Conservation (phyloP, 1,284 basidiomycete genomes). For the Tilletia setariae region DNA sequence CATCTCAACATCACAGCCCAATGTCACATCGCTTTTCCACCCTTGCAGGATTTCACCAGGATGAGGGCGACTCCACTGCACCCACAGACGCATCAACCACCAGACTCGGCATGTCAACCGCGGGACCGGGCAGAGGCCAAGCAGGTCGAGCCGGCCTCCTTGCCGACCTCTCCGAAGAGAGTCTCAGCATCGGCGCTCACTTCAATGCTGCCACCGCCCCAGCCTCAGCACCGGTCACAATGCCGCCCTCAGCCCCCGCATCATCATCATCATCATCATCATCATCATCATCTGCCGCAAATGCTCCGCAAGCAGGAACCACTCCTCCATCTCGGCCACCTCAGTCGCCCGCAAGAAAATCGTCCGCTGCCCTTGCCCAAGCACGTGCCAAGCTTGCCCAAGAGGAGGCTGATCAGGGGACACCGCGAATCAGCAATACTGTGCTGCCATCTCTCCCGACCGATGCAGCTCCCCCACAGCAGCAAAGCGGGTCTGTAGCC, state of each 20-base stretch:
- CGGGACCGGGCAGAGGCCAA: slow-evolving; percentile 18
- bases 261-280: slow-evolving; percentile 13
- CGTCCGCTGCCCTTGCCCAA: background rate
- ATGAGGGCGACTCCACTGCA: slow-evolving; percentile 25
- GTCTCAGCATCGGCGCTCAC: slow-evolving; percentile 28
- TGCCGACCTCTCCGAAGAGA: slow-evolving; percentile 29
- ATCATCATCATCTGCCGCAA: slow-evolving; percentile 11
- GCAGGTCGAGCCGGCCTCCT: slow-evolving; percentile 21
- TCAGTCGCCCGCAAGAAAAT: slow-evolving; percentile 5
- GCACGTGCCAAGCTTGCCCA: background rate
- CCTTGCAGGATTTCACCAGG: slow-evolving; percentile 31
- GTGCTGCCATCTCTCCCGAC: background rate
- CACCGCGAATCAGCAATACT: background rate
- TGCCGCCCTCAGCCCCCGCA: slow-evolving; percentile 16
- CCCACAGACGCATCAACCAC: slow-evolving; percentile 33
- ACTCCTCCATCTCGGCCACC: slow-evolving; percentile 16
- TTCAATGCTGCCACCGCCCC: background rate
- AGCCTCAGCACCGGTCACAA: slow-evolving; percentile 19
- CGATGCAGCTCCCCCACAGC: background rate
- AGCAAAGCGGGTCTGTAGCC: background rate
- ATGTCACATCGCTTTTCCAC: slow-evolving; percentile 41
- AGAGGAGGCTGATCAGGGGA: background rate
- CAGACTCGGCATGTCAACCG: slow-evolving; percentile 25
- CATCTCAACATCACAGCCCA: background rate
- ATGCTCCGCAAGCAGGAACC: background rate